Evolutionary conservation across 2,329 filamentous ascomycete genomes (phyloP).

Genomic region (Lachnellula hyalina): DNA sequence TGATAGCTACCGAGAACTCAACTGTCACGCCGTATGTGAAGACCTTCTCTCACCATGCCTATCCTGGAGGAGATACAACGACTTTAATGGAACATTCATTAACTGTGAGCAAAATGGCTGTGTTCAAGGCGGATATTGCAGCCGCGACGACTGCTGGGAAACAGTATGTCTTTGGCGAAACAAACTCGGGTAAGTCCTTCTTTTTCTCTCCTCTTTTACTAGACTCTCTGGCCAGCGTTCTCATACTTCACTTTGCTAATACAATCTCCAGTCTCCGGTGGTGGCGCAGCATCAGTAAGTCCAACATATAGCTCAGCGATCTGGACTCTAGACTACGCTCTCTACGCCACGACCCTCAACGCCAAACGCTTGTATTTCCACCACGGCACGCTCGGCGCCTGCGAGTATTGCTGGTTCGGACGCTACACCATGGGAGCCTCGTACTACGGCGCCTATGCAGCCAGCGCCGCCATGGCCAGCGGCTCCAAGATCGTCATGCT

Average conservation of each 20-base stretch:
- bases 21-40: conserved; percentile 22
- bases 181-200: conserved; percentile 31
- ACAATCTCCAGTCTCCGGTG: conserved; percentile 19
- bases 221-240: too few relatives aligned
- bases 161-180: conserved; percentile 28
- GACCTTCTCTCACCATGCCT: conserved; percentile 28
- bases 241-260: background rate
- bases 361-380: conserved; percentile 28
- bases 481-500: conserved; percentile 19
- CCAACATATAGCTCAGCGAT: conserved; percentile 26
- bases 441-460: conserved; percentile 28
- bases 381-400: conserved; percentile 25
- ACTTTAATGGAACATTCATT: conserved; percentile 24
- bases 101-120: conserved; percentile 19
- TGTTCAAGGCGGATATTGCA: conserved; percentile 19
- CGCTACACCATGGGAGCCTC: conserved; percentile 21
- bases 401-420: conserved; percentile 32
- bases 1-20: conserved; percentile 22
- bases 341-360: background rate
- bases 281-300: conserved; percentile 21
- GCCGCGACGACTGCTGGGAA: conserved; percentile 19
- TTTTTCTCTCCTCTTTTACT: too few relatives aligned
- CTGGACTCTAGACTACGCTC: conserved; percentile 26
- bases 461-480: conserved; percentile 21
- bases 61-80: conserved; percentile 36